Evolutionary conservation across 805 yeast genomes (phyloP), one percentile per base, ranked within the genome.

Genomic region (Lipomyces starkeyi): DNA sequence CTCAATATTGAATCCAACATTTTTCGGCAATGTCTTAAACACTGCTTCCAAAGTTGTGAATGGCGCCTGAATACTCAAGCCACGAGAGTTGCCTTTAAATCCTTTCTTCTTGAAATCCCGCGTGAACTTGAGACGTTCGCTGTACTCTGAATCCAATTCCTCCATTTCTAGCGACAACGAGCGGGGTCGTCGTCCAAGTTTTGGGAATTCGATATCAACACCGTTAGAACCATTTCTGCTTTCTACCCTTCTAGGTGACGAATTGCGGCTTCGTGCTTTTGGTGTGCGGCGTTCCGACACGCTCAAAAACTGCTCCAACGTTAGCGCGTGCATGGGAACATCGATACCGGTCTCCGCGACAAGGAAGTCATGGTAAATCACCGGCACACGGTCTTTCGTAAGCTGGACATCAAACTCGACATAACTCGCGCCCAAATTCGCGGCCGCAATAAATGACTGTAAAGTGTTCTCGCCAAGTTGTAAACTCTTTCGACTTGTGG

Each of bases 291-390:
- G 74, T 54, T 73, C 75, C 14, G 77, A 75, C 11, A 69, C 83
- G 35, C 87, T 85, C 76, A 91, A 80, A 73, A 94, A 94, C 78
- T 94, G 98, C 76, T 94, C 98, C 29, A 88, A 82, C 0, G 98
- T 93, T 75, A 94, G 81, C 35, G 89, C 87, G 79, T 93, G 97
- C 97, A 94, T 93, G 2, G 98, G 98, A 61, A 93, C 89, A 80
- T 94, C 98, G 61, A 91, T 92, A 20, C 98, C 98, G 5, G 97
- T 88, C 76, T 94, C 98, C 1, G 97, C 97, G 61, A 94, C 97
- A 56, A 91, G 78, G 76, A 94, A 94, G 77, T 94, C 98, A 78
- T 94, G 98, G 76, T 94, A 94, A 35, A 94, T 90, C 6, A 94
- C 98, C 2, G 98, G 98, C 11, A 91, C 88, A 71, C 83, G 83